Evolutionary conservation across 2,329 filamentous ascomycete species (phyloP).

Genomic region (Cadophora gregata): DNA sequence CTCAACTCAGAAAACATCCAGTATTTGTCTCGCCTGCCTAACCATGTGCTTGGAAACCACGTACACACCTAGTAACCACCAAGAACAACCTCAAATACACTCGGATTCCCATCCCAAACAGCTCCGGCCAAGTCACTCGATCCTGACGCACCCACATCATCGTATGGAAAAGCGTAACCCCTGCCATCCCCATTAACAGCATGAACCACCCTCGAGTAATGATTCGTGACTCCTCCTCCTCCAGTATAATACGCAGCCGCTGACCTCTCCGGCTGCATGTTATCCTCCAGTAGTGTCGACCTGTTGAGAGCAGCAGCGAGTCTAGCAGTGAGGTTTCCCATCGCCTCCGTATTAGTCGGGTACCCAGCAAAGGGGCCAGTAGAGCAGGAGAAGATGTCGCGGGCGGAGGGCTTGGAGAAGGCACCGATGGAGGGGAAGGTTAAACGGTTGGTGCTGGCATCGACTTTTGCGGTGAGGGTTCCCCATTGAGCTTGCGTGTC

Average conservation of each 20-base stretch:
- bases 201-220: constrained; percentile 64
- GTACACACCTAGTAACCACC: constrained; percentile 19
- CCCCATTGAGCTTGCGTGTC: constrained; percentile 68
- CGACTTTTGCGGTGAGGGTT: constrained; percentile 56
- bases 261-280: constrained; percentile 59
- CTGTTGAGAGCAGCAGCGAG: constrained; percentile 36
- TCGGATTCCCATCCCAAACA: constrained; percentile 55
- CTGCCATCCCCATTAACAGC: constrained; percentile 61
- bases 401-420: constrained; percentile 62
- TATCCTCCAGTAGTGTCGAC: constrained; percentile 42
- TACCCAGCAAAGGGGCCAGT: constrained; percentile 62
- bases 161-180: constrained; percentile 71
- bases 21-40: too few relatives aligned
- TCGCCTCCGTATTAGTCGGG: constrained; percentile 28
- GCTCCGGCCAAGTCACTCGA: constrained; percentile 61
- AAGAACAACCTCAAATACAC: constrained; percentile 30
- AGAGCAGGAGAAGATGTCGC: constrained; percentile 71
- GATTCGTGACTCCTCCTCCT: constrained; percentile 60
- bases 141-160: constrained; percentile 66
- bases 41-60: too few relatives aligned
- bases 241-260: constrained; percentile 55
- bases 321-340: constrained; percentile 33
- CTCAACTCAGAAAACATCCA: too few relatives aligned
- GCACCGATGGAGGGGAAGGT: constrained; percentile 51
- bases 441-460: constrained; percentile 33